Percentiles rank a stretch among this genome's conserved stretches.
Conservation (phyloP, 768 basidiomycete genomes). For the Hygrophoropsis aurantiaca region DNA sequence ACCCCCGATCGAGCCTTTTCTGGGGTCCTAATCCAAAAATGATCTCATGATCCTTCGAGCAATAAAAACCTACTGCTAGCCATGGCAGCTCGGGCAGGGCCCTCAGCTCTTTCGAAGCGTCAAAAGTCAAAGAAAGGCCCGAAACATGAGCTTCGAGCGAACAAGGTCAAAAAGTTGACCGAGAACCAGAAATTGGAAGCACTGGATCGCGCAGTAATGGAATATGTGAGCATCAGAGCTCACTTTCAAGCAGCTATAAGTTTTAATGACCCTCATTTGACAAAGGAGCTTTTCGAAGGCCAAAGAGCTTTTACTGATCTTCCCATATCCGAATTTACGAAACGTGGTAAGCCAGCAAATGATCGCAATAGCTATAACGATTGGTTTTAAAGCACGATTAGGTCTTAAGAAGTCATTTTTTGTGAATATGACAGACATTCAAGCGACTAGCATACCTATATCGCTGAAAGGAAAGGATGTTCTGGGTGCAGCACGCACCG, state of each 20-base stretch:
- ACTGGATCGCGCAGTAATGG: slow-evolving; percentile 47
- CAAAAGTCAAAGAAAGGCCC: slow-evolving; percentile 12
- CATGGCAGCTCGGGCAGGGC: slow-evolving; percentile 19
- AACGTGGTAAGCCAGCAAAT: slow-evolving; percentile 51
- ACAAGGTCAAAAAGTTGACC: slow-evolving; percentile 41
- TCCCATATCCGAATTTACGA: slow-evolving; percentile 75
- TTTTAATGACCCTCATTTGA: slow-evolving; percentile 13
- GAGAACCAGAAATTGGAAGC: slow-evolving; percentile 52
- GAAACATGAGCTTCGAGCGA: slow-evolving; percentile 9
- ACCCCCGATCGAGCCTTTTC: no score
- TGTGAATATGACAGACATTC: slow-evolving; percentile 83
- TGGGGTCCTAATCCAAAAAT: no score
- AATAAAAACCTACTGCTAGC: no score
- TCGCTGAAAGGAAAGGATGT: slow-evolving; percentile 65
- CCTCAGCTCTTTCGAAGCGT: slow-evolving; percentile 14
- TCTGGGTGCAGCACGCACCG: slow-evolving; percentile 68
- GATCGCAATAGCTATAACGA: slow-evolving; percentile 8
- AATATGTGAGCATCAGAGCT: slow-evolving; percentile 45
- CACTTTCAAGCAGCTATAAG: background rate
- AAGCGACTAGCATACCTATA: slow-evolving; percentile 56
- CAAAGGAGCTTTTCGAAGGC: slow-evolving; percentile 50
- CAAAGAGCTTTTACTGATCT: slow-evolving; percentile 64
- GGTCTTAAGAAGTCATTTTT: slow-evolving; percentile 89
- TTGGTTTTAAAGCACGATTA: slow-evolving; percentile 24
- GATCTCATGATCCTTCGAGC: no score